Base-by-base conservation (phyloP, 768 basidiomycete species). In the Tulasnella sp. region DNA sequence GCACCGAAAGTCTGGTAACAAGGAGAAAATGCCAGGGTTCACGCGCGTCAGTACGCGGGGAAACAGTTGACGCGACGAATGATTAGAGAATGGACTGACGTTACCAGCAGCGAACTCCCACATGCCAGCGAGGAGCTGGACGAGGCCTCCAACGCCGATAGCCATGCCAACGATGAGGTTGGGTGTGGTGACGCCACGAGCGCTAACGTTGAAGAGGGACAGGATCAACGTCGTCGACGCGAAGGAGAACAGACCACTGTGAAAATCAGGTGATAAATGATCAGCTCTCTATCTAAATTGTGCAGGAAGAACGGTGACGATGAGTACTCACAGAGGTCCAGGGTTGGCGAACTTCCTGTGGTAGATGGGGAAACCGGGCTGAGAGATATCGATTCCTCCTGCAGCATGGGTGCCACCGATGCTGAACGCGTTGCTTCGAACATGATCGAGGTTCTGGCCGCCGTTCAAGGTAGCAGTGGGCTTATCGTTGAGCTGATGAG, bases 141-240 rank as follows among this genome's bases (percentile, higher is more conserved):
- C 84, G 30, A 93, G 81, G 62, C 92, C 92, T 64, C 91, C 92
- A 63, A 80, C 80, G 71, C 83, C 86, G 64, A 88, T 68, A 24
- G 89, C 88, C 89, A 94, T 90, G 52, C 89, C 92, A 51, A 91
- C 77, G 50, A 90, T 81, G 29, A 82, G 79, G 60, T 91, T 89
- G 43, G 86, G 82, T 19, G 41, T 41, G 11, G 43, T 30, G 52
- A 61, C 32, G 11, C 41, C 51, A 15, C 52, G 60, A 61, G 47
- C 51, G 19, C 27, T 17, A 15, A 80, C 73, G 67, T 90, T 90
- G 77, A 78, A 86, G 63, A 90, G 64, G 3, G 86, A 89, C 30
- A 89, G 74, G 56, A 91, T 82, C 66, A 91, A 76, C 0, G 87
- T 89, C 10, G 89, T 88, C 3, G 85, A 84, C 19, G 89, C 88